Evolutionary conservation across 352 stramenopile species (phyloP), one percentile per base, ranked within the genome.

Genomic region (Phytophthora sojae): DNA sequence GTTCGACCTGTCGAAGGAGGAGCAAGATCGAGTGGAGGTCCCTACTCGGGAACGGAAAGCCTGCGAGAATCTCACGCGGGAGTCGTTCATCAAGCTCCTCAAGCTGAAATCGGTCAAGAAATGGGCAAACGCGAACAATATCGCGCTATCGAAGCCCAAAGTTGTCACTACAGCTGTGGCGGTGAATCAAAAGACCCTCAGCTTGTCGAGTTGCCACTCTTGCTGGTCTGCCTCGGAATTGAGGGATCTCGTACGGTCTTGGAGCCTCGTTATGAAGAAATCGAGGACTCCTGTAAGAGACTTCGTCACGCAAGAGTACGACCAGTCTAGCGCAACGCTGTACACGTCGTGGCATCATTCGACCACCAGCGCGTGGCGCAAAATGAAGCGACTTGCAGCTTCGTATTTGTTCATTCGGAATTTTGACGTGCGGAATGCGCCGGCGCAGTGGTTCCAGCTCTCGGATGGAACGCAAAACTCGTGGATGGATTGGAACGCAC

Each of bases 371-470:
- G 35, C 64, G 25, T 73, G 64, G 64, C 35, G 64, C 11, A 77
- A 77, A 56, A 73, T 77, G 64, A 77, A 58, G 52, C 64, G 69
- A 3, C 39, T 77, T 26, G 54, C 57, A 12, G 30, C 45, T 2
- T 73, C 69, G 29, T 77, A 73, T 23, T 25, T 57, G 39, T 77
- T 70, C 12, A 73, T 77, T 14, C 64, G 17, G 49, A 53, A 55
- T 21, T 77, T 73, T 19, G 53, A 73, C 29, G 47, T 25, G 3
- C 57, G 23, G 7, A 35, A 65, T 37, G n/a, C 39, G 1, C 57
- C 51, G 8, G 35, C 47, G n/a, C 60, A 56, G 3, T 73, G 64
- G 69, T 73, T 70, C 15, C 35, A 70, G 37, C 53, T 73, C 9
- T 65, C 64, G 8, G 59, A 73, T 19, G 30, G 37, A 14, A 39